Evolutionary conservation across 1,284 basidiomycete species (phyloP).

Genomic region (Cronartium quercuum): DNA sequence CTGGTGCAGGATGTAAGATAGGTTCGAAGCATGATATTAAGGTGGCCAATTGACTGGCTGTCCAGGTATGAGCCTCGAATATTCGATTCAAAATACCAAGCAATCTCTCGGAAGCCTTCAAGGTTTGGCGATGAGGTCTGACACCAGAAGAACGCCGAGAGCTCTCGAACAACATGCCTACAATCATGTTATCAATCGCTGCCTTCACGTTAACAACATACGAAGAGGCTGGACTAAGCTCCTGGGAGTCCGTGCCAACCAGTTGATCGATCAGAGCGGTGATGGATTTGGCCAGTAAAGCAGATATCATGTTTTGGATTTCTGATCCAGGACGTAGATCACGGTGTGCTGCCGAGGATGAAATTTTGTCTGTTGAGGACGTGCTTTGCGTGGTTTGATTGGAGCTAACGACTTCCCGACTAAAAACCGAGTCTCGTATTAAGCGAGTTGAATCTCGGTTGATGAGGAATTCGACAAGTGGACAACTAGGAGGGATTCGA

Average conservation of each 20-base stretch:
- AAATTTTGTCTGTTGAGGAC: background rate
- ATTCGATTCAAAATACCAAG: slow-evolving; percentile 5
- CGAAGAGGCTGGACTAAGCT: background rate
- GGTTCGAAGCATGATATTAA: slow-evolving; percentile 35
- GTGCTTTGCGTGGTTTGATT: background rate
- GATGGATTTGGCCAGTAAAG: slow-evolving; percentile 14
- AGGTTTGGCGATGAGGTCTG: slow-evolving; percentile 1
- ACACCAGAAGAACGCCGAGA: slow-evolving; percentile 13
- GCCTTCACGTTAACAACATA: background rate
- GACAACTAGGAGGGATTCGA: background rate
- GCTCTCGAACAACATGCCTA: slow-evolving; percentile 16
- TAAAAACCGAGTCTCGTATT: background rate
- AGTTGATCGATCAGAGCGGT: slow-evolving; percentile 16
- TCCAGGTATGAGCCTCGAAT: slow-evolving; percentile 24
- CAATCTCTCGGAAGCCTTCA: background rate
- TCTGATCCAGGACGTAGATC: background rate
- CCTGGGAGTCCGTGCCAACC: background rate
- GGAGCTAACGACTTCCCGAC: background rate
- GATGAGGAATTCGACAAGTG: background rate
- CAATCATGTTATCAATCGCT: slow-evolving; percentile 14
- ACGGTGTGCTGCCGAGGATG: background rate
- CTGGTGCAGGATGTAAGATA: background rate
- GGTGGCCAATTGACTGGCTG: slow-evolving; percentile 7
- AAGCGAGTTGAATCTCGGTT: background rate
- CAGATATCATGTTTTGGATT: background rate